Evolutionary conservation across 2,329 filamentous ascomycete genomes (phyloP).

Genomic region (Calonectria henricotiae): DNA sequence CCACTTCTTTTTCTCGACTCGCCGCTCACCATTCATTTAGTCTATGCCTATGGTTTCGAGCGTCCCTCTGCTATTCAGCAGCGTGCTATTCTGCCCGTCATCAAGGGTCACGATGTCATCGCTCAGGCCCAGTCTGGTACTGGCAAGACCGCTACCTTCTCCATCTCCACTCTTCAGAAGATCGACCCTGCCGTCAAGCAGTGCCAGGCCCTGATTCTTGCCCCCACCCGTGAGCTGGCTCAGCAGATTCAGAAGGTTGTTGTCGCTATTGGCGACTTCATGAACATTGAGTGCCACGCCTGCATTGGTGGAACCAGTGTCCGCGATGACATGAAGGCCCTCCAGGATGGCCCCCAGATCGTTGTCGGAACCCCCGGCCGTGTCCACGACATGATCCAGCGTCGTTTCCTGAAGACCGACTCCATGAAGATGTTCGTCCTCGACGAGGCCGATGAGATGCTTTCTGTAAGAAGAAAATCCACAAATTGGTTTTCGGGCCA

Average conservation of each 20-base stretch:
- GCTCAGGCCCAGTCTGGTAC: conserved; percentile 99
- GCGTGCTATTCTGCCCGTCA: conserved; percentile 99
- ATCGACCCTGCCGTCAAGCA: conserved; percentile 95
- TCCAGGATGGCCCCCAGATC: conserved; percentile 95
- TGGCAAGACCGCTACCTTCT: conserved; percentile 99
- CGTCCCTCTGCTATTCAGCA: conserved; percentile 99
- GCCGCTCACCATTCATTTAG: conserved; percentile 59
- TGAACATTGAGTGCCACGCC: conserved; percentile 99
- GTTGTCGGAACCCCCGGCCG: conserved; percentile 98
- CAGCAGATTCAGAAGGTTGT: conserved; percentile 99
- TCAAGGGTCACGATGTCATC: conserved; percentile 99
- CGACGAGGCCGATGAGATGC: conserved; percentile 99
- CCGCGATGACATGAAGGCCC: conserved; percentile 98
- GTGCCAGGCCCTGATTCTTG: conserved; percentile 98
- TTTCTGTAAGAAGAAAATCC: conserved; percentile 76
- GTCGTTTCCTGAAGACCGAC: conserved; percentile 96
- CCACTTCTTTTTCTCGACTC: conserved; percentile 41
- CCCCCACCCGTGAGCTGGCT: conserved; percentile 97
- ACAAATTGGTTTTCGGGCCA: not conserved
- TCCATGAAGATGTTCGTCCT: conserved; percentile 99
- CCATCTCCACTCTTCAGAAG: conserved; percentile 98
- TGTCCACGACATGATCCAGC: conserved; percentile 99
- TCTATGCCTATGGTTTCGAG: conserved; percentile 99
- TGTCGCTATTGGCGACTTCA: conserved; percentile 98
- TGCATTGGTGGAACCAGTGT: conserved; percentile 99